These are phyloP conservation scores for Oryza australiensis DNA, from an alignment of 176 grass and related monocot genomes.

Conservation along the genomic window DNA sequence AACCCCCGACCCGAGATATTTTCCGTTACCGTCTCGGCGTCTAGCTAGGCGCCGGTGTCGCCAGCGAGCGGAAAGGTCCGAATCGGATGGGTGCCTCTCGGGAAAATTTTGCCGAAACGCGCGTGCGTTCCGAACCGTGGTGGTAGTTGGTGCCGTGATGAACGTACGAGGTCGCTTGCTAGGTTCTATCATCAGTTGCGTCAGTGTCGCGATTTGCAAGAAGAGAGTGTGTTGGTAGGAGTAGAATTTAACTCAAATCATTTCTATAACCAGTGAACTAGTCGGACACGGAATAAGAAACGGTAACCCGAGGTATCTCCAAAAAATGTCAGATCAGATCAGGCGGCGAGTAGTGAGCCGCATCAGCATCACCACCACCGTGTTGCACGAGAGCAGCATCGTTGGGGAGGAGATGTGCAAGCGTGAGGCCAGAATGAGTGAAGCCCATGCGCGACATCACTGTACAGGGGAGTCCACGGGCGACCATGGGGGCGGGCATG, in stretches of 20 bases:
- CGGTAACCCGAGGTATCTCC: background rate
- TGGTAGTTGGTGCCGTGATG: background rate
- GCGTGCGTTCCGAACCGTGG: background rate
- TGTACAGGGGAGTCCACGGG: background rate
- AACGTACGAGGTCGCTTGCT: background rate
- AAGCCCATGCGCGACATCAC: conserved; percentile 16
- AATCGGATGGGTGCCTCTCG: background rate
- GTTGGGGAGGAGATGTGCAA: background rate
- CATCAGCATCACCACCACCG: background rate
- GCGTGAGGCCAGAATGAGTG: conserved; percentile 4
- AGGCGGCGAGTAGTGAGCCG: background rate
- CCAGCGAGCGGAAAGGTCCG: background rate
- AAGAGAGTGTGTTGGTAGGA: background rate
- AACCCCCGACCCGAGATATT: conserved; percentile 23
- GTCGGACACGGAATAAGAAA: background rate
- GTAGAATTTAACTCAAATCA: background rate
- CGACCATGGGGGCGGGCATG: background rate
- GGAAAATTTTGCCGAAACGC: background rate
- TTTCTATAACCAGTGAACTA: background rate
- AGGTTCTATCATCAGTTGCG: background rate
- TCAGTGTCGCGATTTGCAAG: background rate
- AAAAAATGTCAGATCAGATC: background rate
- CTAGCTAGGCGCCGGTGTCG: background rate
- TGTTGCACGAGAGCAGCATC: background rate
- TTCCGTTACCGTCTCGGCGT: conserved; percentile 24